phyloP scores from a whole-genome alignment of 2,329 filamentous ascomycete species.

The Ophiocordyceps australis region DNA sequence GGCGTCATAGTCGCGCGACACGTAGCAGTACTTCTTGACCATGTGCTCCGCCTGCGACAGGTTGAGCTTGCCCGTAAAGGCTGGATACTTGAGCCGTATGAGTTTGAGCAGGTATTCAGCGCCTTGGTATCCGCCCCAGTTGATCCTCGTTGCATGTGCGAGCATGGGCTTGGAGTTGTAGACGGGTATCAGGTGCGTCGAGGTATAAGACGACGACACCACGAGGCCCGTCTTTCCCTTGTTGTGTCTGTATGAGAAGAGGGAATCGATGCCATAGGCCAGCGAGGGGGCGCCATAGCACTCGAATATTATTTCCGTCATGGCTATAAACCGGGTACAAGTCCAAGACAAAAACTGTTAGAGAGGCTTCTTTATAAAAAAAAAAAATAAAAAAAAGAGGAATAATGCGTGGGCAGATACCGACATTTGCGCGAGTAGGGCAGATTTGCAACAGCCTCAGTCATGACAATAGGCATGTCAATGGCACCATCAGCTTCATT shows the following conservation, averaged over 20 bases:
- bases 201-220: slow-evolving; percentile 79
- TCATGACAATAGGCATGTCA: slow-evolving; percentile 83
- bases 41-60: slow-evolving; percentile 76
- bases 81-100: slow-evolving; percentile 77
- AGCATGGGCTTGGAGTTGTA: slow-evolving; percentile 72
- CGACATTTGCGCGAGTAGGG: slow-evolving; percentile 75
- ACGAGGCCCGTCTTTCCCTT: slow-evolving; percentile 74
- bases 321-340: slow-evolving; percentile 42
- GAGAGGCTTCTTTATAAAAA: too few relatives aligned
- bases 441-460: slow-evolving; percentile 82
- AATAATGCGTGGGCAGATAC: slow-evolving; percentile 12
- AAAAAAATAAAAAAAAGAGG: too few relatives aligned
- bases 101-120: slow-evolving; percentile 86
- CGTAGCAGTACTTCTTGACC: slow-evolving; percentile 75
- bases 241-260: slow-evolving; percentile 93
- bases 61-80: slow-evolving; percentile 72
- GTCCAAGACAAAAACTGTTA: background rate
- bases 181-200: slow-evolving; percentile 90
- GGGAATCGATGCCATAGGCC: slow-evolving; percentile 86
- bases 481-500: slow-evolving; percentile 57
- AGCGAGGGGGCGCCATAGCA: slow-evolving; percentile 83
- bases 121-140: slow-evolving; percentile 85
- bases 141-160: slow-evolving; percentile 70
- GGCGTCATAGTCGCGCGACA: slow-evolving; percentile 66
- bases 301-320: slow-evolving; percentile 96